Conservation (phyloP, 805 yeast species). For the Zygotorulaspora sp. region DNA sequence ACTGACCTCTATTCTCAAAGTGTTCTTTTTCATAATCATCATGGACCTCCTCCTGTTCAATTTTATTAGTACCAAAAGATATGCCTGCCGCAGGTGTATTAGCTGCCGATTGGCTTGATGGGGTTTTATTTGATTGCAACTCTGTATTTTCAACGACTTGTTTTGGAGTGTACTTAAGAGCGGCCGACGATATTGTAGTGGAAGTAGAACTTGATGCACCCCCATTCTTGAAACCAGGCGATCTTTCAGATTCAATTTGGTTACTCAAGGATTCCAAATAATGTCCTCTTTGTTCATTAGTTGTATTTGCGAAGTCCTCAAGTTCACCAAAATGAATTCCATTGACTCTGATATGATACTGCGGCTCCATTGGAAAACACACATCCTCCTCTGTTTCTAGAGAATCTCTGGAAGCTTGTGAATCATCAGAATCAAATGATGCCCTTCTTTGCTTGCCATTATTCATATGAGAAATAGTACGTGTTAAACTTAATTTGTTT, state of each 20-base stretch:
- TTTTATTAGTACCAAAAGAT: conserved; percentile 40
- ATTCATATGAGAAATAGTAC: conserved; percentile 11
- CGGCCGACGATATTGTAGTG: conserved; percentile 43
- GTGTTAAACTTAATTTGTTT: conserved; percentile 10
- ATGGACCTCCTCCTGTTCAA: conserved; percentile 27
- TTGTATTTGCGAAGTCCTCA: conserved; percentile 70
- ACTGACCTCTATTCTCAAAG: not conserved
- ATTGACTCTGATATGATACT: conserved; percentile 52
- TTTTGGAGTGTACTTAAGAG: conserved; percentile 59
- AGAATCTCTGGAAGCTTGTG: conserved; percentile 70
- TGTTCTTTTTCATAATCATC: conserved; percentile 6
- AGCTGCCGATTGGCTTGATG: conserved; percentile 1
- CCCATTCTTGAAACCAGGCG: conserved; percentile 6
- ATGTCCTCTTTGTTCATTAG: conserved; percentile 44
- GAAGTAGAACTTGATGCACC: conserved; percentile 31
- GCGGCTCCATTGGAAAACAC: conserved; percentile 84
- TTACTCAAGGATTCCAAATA: conserved; percentile 26
- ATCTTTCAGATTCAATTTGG: conserved; percentile 1
- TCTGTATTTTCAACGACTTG: conserved; percentile 1
- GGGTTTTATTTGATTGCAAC: not conserved
- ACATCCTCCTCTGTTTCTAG: conserved; percentile 97
- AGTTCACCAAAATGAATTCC: conserved; percentile 91
- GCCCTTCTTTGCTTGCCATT: conserved; percentile 20
- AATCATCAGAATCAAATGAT: conserved; percentile 57
- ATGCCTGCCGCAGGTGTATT: conserved; percentile 36